Conservation (phyloP, 495 filamentous ascomycete genomes). For the Aspergillus bertholletiae region DNA sequence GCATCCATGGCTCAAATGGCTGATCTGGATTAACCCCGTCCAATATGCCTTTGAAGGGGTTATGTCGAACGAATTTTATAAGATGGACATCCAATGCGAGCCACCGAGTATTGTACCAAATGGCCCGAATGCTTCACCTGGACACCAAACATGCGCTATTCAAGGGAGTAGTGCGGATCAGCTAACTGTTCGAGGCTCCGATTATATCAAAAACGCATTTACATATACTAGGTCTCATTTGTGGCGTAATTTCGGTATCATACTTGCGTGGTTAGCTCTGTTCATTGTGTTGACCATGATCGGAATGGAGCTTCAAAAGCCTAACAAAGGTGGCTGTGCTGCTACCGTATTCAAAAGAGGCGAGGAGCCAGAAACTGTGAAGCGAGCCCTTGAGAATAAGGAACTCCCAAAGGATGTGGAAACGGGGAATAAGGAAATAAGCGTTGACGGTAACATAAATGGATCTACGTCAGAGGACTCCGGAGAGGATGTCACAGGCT, state of each 20-base stretch:
- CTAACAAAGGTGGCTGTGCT: slow-evolving; percentile 66
- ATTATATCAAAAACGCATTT: slow-evolving; percentile 51
- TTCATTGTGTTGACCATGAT: slow-evolving; percentile 55
- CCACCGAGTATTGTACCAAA: slow-evolving; percentile 57
- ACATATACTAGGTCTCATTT: slow-evolving; percentile 55
- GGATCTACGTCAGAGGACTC: slow-evolving; percentile 22
- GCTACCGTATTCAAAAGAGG: slow-evolving; percentile 68
- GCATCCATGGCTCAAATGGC: slow-evolving; percentile 80
- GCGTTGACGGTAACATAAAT: slow-evolving; percentile 15
- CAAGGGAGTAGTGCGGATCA: slow-evolving; percentile 50
- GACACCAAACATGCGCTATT: slow-evolving; percentile 60
- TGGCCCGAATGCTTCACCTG: slow-evolving; percentile 51
- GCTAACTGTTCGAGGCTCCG: slow-evolving; percentile 47
- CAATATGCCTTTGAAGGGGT: slow-evolving; percentile 70
- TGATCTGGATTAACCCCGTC: slow-evolving; percentile 72
- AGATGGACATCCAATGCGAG: slow-evolving; percentile 45
- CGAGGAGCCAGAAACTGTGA: slow-evolving; percentile 51
- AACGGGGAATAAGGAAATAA: slow-evolving; percentile 30
- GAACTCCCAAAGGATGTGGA: slow-evolving; percentile 46
- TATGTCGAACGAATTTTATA: slow-evolving; percentile 58
- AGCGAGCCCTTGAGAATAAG: slow-evolving; percentile 35
- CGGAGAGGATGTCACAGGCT: slow-evolving; percentile 29
- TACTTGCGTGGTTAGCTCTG: slow-evolving; percentile 53
- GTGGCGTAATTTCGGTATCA: slow-evolving; percentile 62
- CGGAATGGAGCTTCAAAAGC: slow-evolving; percentile 66